Base-by-base conservation (phyloP, 768 basidiomycete species). In the Pleurotus ostreatus region DNA sequence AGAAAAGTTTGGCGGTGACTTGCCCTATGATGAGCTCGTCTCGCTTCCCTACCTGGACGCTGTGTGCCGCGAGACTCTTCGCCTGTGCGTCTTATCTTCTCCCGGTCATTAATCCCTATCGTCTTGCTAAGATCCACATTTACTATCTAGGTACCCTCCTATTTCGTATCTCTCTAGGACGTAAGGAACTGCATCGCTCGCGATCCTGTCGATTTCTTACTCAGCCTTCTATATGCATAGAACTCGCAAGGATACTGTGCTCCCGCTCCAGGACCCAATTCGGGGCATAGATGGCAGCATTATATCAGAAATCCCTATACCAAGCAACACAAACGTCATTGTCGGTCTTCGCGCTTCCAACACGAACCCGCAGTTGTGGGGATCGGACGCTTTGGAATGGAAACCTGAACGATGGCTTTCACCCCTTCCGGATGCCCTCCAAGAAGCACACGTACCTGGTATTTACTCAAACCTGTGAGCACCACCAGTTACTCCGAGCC, bases 401-500 rank as follows among this genome's bases (percentile, higher is more conserved):
- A 78, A 74, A 53, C 78, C 78, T 2, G 76, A 78, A 51, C 66
- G 78, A 8, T 79, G 78, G 77, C 63, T 78, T 1, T 57, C 59
- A 4, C 65, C 68, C 1, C 63, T 75, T n/a, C 76, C 74, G 2
- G 61, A 68, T 9, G 59, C 61, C n/a, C 66, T 76, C 15, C 56
- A 47, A 4, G 64, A 69, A 16, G 70, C 74, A 1, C 65, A 63
- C 25, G 62, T 72, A 23, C 70, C 73, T 18, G 71, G 71, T 6
- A 59, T 74, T 7, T 74, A 74, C 56, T 66, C 74, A 2, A 63
- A 71, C 48, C 30, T 71, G 74, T 74, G 51, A 46, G 72, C 61
- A n/a, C 12, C 34, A 34, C 30, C 30, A 11, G 9, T 11, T 34
- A 34, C 30, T 34, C 30, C 30, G 30, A 11, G 30, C 3, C 30